phyloP scores from a whole-genome alignment of 192 early-diverging fungal genomes.

The Umbelopsis ramanniana region DNA sequence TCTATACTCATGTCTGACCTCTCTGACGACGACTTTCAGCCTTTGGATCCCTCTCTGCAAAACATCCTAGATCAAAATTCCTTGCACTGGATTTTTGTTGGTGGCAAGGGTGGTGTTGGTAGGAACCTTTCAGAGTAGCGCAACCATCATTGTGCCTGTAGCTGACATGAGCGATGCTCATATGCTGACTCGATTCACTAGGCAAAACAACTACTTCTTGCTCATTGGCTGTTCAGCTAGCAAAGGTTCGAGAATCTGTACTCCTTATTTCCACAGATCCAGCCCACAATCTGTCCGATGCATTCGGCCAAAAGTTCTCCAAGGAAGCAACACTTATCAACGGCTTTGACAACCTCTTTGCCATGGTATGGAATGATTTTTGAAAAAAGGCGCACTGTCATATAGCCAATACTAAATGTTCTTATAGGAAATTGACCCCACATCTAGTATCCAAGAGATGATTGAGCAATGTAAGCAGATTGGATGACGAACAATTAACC shows the following conservation, averaged over 20 bases:
- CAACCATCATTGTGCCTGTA: background rate
- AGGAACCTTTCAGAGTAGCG: slow-evolving; percentile 42
- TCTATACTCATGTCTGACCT: slow-evolving; percentile 52
- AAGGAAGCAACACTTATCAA: slow-evolving; percentile 94
- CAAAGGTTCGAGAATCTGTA: slow-evolving; percentile 89
- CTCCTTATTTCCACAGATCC: slow-evolving; percentile 99
- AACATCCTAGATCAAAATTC: slow-evolving; percentile 97
- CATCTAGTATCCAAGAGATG: slow-evolving; percentile 98
- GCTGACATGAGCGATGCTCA: background rate
- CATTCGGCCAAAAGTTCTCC: slow-evolving; percentile 98
- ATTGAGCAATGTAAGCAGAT: slow-evolving; percentile 79
- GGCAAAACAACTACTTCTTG: slow-evolving; percentile 79
- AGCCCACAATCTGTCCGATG: slow-evolving; percentile 98
- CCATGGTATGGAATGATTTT: slow-evolving; percentile 72
- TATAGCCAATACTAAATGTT: background rate
- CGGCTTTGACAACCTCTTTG: slow-evolving; percentile 94
- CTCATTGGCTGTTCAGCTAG: slow-evolving; percentile 92
- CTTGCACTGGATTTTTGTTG: slow-evolving; percentile 98
- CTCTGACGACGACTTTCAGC: slow-evolving; percentile 74
- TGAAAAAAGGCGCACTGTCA: background rate
- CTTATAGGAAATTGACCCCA: slow-evolving; percentile 96
- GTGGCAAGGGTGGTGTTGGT: slow-evolving; percentile 99
- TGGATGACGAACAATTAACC: too few species aligned
- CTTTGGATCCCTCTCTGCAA: slow-evolving; percentile 84
- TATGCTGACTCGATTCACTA: slow-evolving; percentile 25